Base-by-base conservation (phyloP, 2,329 filamentous ascomycete genomes). In the Macrophomina pseudophaseolina region DNA sequence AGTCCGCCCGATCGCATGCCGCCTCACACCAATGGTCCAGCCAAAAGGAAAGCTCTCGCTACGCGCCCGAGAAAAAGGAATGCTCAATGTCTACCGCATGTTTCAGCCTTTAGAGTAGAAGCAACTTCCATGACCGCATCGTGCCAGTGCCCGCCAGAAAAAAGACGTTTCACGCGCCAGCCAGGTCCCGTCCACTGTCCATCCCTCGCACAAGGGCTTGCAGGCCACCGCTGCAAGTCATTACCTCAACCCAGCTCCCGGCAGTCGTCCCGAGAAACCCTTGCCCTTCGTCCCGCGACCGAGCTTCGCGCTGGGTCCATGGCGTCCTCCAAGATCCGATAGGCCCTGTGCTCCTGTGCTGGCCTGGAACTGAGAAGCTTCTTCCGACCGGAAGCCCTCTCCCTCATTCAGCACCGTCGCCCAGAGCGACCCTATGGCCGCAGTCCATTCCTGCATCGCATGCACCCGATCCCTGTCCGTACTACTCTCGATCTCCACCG, bases 401-500 rank as follows among this genome's bases (percentile, higher is more conserved):
- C 88, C 88, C 23, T 95, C 91, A 73, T 89, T 88, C 71, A 97
- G 89, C 1, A 97, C 85, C 28, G 89, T 88, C 33, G 81, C 80
- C 80, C 90, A 94, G 63, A 98, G 81, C 4, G 83, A 83, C 5
- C 85, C 84, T 68, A 97, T 87, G 3, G 92, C 89, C 4, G 81
- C 82, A 7, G 88, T 90, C 85, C 95, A 93, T 70, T 88, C 85
- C 69, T 88, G 82, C 74, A 98, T 85, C 40, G 93, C 90, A 66
- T 85, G 83, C 68, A 93, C 84, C 69, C 93, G 91, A 75, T 91
- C 90, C 53, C 86, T 85, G 79, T 97, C 93, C 53, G 86, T 89
- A 65, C 85, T 83, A 67, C 88, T 91, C 68, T 90, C 88, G 68
- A 97, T 92, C 79, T 93, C 88, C 28, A 99, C 89, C 0, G 89